A percentile compares a stretch with the other conserved stretches of the same genome.
Evolutionary conservation across 2,329 filamentous ascomycete species (phyloP).

Genomic region (Fusarium tuaranense): DNA sequence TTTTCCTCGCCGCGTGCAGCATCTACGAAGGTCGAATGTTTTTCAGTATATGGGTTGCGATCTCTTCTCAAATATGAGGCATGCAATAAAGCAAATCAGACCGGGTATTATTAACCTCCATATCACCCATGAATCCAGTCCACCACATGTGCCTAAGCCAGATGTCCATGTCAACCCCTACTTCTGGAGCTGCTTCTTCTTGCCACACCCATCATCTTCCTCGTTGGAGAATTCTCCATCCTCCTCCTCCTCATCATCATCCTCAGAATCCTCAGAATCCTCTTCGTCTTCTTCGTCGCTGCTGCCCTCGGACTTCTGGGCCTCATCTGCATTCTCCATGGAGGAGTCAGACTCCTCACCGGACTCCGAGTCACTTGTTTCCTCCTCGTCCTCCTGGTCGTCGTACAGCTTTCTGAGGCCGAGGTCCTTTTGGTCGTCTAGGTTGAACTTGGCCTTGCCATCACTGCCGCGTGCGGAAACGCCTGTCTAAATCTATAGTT

Average conservation of each 20-base stretch:
- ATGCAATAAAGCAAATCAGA: not conserved
- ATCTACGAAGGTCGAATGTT: not conserved
- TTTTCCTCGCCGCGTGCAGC: not conserved
- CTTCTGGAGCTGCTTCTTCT: not conserved
- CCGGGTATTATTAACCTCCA: not conserved
- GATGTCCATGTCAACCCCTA: not conserved
- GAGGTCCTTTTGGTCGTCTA: too few species aligned
- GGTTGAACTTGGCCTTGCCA: too few species aligned
- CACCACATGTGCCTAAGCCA: not conserved
- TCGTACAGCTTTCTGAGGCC: too few species aligned
- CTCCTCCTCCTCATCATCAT: not conserved
- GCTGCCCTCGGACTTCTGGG: not conserved
- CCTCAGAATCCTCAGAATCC: not conserved
- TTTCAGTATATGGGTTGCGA: not conserved
- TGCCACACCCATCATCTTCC: not conserved
- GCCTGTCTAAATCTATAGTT: too few species aligned
- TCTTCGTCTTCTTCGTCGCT: not conserved
- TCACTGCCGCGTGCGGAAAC: too few species aligned
- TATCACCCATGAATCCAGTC: not conserved
- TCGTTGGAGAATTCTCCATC: not conserved
- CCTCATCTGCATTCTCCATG: not conserved
- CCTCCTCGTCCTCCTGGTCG: not conserved
- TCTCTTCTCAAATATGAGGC: not conserved
- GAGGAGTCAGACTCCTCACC: too few species aligned
- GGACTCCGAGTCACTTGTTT: too few species aligned